A percentile compares a stretch with the other conserved stretches of the same genome.
phyloP scores from a whole-genome alignment of 352 stramenopile genomes.

The Elongisporangium anandrum region DNA sequence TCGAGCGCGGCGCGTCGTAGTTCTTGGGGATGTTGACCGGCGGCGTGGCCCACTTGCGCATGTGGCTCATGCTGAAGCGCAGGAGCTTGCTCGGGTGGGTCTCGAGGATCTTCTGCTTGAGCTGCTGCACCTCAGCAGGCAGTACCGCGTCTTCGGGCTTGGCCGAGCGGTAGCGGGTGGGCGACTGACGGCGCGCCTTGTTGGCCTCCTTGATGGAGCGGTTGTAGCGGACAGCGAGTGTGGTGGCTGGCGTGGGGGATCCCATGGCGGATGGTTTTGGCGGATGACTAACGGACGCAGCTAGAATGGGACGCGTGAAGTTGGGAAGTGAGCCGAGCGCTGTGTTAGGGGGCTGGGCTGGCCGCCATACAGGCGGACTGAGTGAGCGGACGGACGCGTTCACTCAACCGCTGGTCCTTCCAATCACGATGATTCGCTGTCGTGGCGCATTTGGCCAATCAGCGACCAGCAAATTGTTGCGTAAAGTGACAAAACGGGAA shows the following conservation, averaged over 20 bases:
- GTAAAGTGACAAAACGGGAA: neutral
- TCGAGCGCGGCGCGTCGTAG: constrained; percentile 27
- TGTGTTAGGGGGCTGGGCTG: neutral
- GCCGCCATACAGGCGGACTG: neutral
- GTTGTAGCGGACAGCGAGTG: neutral
- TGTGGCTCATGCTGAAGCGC: constrained; percentile 47
- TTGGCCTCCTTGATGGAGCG: neutral
- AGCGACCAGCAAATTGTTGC: neutral
- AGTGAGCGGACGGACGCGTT: neutral
- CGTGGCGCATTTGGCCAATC: neutral
- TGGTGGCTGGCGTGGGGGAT: neutral
- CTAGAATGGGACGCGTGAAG: neutral
- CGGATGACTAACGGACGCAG: neutral
- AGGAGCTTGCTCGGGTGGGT: constrained; percentile 37
- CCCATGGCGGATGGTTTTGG: neutral
- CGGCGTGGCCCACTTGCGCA: constrained; percentile 37
- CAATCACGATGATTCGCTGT: neutral
- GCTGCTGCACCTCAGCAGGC: constrained; percentile 27
- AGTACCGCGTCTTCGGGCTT: constrained; percentile 16
- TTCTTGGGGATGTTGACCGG: constrained; percentile 42
- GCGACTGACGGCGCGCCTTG: constrained; percentile 4
- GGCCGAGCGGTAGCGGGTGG: constrained; percentile 13
- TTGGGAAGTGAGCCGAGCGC: neutral
- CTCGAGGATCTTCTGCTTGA: constrained; percentile 49
- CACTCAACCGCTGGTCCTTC: neutral